phyloP scores from a whole-genome alignment of 2,329 filamentous ascomycete species.

The Magnaporthales sp. region DNA sequence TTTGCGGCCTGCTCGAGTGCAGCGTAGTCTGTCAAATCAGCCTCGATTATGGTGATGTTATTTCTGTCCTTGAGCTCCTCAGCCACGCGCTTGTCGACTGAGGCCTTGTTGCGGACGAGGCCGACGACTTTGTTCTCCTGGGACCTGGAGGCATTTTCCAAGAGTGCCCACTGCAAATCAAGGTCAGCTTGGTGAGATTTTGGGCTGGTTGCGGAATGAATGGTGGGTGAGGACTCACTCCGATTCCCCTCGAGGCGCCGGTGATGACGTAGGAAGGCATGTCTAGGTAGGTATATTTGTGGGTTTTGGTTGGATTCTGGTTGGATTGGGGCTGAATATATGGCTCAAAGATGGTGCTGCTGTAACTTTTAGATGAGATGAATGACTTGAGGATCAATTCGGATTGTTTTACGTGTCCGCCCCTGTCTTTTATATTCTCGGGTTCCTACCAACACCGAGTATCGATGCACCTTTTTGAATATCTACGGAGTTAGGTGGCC shows the following conservation, averaged over 20 bases:
- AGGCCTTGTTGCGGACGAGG: conserved; percentile 35
- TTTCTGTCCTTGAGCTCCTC: conserved; percentile 25
- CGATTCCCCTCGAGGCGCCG: conserved; percentile 15
- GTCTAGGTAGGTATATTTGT: no score
- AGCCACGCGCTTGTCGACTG: conserved; percentile 32
- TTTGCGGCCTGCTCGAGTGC: conserved; percentile 24
- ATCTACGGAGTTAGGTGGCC: no score
- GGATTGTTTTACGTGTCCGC: no score
- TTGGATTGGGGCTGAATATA: not conserved
- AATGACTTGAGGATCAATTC: not conserved
- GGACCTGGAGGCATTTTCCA: conserved; percentile 34
- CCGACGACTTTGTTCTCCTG: conserved; percentile 35
- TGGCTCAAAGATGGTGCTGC: not conserved
- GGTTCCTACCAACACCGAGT: no score
- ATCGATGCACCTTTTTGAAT: no score
- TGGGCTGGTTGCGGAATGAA: not conserved
- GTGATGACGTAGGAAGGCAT: conserved; percentile 17
- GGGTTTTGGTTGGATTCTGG: not conserved
- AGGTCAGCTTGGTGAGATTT: not conserved
- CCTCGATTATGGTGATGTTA: conserved; percentile 38
- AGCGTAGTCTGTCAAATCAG: conserved; percentile 30
- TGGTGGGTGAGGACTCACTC: conserved; percentile 10
- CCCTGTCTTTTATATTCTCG: no score
- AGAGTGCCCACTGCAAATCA: conserved; percentile 31
- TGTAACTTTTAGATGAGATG: not conserved